These are phyloP conservation scores for Simmondsia chinensis DNA, from an alignment of 148 eudicot species.

Conservation along the genomic window DNA sequence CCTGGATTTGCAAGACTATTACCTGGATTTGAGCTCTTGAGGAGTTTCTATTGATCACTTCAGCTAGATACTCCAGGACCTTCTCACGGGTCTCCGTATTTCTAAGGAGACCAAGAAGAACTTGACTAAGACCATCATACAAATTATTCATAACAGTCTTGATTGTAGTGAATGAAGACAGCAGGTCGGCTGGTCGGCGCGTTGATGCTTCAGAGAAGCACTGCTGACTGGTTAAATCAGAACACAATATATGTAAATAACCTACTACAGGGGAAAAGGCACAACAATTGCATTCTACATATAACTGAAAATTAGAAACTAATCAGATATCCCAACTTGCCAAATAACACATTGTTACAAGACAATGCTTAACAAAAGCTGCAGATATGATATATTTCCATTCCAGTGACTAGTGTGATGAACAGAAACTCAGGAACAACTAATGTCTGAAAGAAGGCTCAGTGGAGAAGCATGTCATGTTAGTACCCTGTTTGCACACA, in stretches of 20 bases:
- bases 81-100: constrained; percentile 72
- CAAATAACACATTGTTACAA: too few species aligned
- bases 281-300: too few species aligned
- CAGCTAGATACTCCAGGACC: constrained; percentile 73
- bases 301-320: too few species aligned
- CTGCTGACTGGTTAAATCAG: constrained; percentile 52
- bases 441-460: too few species aligned
- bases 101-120: constrained; percentile 66
- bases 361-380: too few species aligned
- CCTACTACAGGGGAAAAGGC: too few species aligned
- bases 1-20: constrained; percentile 1
- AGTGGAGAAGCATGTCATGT: too few species aligned
- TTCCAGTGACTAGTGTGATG: too few species aligned
- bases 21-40: constrained; percentile 92
- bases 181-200: constrained; percentile 82
- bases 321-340: too few species aligned
- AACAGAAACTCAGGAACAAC: too few species aligned
- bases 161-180: constrained; percentile 86
- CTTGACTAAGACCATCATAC: constrained; percentile 71
- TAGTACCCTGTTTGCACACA: too few species aligned
- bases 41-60: constrained; percentile 74
- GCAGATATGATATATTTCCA: too few species aligned
- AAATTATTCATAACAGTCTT: constrained; percentile 81
- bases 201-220: constrained; percentile 87
- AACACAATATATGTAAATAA: constrained; percentile 4